A percentile compares a stretch with the other conserved stretches of the same genome.
Evolutionary conservation across 1,284 basidiomycete species (phyloP).

Genomic region (Stygiomarasmius scandens): DNA sequence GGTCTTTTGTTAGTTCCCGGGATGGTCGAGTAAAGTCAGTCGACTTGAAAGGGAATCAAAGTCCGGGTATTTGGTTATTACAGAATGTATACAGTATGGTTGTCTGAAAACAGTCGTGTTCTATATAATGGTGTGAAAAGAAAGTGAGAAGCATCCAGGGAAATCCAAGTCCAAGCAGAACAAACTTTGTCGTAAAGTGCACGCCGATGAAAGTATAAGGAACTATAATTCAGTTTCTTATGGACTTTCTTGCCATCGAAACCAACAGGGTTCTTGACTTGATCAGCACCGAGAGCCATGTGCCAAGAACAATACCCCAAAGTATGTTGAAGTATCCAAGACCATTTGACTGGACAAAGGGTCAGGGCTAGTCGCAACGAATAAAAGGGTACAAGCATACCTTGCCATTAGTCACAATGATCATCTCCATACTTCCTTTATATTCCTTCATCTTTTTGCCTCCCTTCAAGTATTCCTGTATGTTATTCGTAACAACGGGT

Average conservation of each 20-base stretch:
- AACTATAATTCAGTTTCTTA: too few relatives aligned
- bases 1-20: constrained; percentile 15
- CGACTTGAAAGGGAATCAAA: too few relatives aligned
- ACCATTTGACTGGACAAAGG: constrained; percentile 44
- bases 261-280: constrained; percentile 31
- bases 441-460: constrained; percentile 45
- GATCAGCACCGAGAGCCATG: constrained; percentile 34
- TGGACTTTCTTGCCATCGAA: background rate
- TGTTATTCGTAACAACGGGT: constrained; percentile 46
- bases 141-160: too few relatives aligned
- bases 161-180: too few relatives aligned
- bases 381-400: constrained; percentile 30
- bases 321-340: constrained; percentile 46
- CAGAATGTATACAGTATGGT: too few relatives aligned
- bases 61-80: too few relatives aligned
- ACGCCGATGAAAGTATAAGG: too few relatives aligned
- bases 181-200: too few relatives aligned
- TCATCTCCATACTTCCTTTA: constrained; percentile 53
- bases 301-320: constrained; percentile 49
- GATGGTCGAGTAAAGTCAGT: background rate
- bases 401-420: constrained; percentile 61
- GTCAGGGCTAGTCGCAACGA: background rate
- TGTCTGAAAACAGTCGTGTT: too few relatives aligned
- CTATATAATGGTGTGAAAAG: too few relatives aligned
- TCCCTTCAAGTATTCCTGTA: constrained; percentile 42